phyloP scores from a whole-genome alignment of 192 early-diverging fungal genomes.

The Dimargaris xerosporica region DNA sequence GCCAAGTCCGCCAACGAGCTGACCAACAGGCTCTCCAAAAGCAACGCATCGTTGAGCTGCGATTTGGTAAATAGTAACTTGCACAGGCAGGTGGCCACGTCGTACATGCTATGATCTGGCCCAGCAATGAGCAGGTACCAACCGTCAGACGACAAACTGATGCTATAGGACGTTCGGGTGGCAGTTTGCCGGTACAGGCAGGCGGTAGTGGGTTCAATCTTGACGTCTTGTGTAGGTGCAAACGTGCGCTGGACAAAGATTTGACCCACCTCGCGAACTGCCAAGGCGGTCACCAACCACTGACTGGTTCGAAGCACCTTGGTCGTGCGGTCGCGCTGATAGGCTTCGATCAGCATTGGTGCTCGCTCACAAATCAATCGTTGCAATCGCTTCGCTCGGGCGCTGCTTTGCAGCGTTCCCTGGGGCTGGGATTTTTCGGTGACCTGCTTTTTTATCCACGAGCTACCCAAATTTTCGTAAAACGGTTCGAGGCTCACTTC shows the following conservation, averaged over 20 bases:
- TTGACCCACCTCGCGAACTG: conserved; percentile 46
- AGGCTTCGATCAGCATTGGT: conserved; percentile 57
- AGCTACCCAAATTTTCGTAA: conserved; percentile 47
- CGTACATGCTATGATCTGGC: conserved; percentile 33
- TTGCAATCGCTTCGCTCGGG: conserved; percentile 34
- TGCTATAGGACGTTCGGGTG: too few relatives aligned
- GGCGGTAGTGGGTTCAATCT: conserved; percentile 40
- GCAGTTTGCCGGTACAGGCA: conserved; percentile 19
- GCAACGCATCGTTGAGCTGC: conserved; percentile 61
- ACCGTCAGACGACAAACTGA: conserved; percentile 18
- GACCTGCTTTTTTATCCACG: conserved; percentile 48
- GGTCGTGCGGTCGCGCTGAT: conserved; percentile 26
- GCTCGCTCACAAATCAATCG: conserved; percentile 56
- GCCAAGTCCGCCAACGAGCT: conserved; percentile 48
- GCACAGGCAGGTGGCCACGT: conserved; percentile 57
- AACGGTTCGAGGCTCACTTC: conserved; percentile 55
- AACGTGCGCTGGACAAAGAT: conserved; percentile 42
- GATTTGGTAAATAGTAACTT: conserved; percentile 46
- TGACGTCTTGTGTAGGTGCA: conserved; percentile 21
- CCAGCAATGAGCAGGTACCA: conserved; percentile 23
- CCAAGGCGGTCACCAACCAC: conserved; percentile 38
- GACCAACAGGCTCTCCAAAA: conserved; percentile 56
- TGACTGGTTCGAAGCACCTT: conserved; percentile 33
- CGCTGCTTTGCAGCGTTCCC: conserved; percentile 31
- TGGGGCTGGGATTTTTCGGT: conserved; percentile 30